Evolutionary conservation across 1,284 basidiomycete species (phyloP), one percentile per base, ranked within the genome.

Genomic region (Erythrobasidium hasegawianum): DNA sequence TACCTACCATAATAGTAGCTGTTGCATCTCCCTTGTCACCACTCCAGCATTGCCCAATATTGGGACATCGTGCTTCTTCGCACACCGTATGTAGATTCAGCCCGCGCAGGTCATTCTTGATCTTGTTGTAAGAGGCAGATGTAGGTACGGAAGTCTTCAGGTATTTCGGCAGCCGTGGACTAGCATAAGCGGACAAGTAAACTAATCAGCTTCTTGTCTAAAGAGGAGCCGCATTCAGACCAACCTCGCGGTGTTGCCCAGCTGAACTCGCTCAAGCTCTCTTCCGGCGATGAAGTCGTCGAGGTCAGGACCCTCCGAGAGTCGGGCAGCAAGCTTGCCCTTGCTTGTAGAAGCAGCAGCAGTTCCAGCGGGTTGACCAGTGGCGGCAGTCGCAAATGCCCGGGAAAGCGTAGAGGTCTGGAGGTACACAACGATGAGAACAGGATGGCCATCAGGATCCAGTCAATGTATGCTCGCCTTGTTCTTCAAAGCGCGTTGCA

Each of bases 1-100:
- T n/a, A 75, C 83, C 64, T 70, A 90, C 94, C 96, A 99, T 98
- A 78, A 99, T 99, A 0, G 93, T 97, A n/a, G 93, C 93, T 7
- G 96, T 99, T 13, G 96, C 96, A 57, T 86, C 84, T 60, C 86
- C 86, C 74, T 88, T 87, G 52, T 75, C 76, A 1, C 94, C 94
- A 57, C 96, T 94, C 96, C 96, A 99, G 77, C 96, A 99, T 75
- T 98, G 95, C 27, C 95, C 96, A 66, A 98, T 97, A 75, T 99
- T 99, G 0, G 96, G 96, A 81, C 96, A 99, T 68, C 94, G 85
- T 26, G 96, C 96, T 78, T 99, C 96, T 78, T 99, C 96, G 75
- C 96, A 99, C 0, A 99, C 96, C 0, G 96, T 99, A 75, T 95
- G 91, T 56, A 99, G 80, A 9, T 85, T 85, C 0, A 99, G 83